A percentile compares a stretch with the other conserved stretches of the same genome.
phyloP scores from a whole-genome alignment of 2,329 filamentous ascomycete genomes.

The Aspergillus unguis region DNA sequence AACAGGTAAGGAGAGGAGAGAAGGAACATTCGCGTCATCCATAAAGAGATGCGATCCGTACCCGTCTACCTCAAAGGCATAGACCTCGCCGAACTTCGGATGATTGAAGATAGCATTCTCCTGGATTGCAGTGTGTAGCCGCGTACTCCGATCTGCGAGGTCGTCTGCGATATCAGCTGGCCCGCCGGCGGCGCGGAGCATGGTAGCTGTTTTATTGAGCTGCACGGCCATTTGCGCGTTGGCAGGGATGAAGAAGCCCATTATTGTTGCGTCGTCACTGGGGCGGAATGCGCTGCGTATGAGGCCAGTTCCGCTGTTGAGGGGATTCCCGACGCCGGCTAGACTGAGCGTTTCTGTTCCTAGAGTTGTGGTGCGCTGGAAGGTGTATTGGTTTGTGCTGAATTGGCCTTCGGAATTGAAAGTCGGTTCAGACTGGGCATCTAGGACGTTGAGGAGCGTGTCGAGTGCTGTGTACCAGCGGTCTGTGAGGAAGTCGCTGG shows the following conservation, averaged over 20 bases:
- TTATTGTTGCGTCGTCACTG: slow-evolving; percentile 89
- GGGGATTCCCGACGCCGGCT: slow-evolving; percentile 80
- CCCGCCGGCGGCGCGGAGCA: slow-evolving; percentile 60
- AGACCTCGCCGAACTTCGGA: slow-evolving; percentile 55
- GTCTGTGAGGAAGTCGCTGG: slow-evolving; percentile 70
- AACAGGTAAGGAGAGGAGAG: slow-evolving; percentile 58
- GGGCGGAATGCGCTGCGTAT: slow-evolving; percentile 90
- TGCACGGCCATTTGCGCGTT: slow-evolving; percentile 97
- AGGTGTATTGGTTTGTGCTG: slow-evolving; percentile 76
- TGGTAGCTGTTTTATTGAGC: slow-evolving; percentile 67
- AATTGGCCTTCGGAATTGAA: slow-evolving; percentile 70
- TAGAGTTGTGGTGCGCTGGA: slow-evolving; percentile 72
- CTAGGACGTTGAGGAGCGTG: slow-evolving; percentile 68
- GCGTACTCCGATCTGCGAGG: slow-evolving; percentile 57
- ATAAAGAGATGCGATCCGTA: slow-evolving; percentile 61
- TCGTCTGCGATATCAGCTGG: slow-evolving; percentile 51
- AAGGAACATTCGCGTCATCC: slow-evolving; percentile 66
- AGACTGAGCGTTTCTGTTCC: slow-evolving; percentile 90
- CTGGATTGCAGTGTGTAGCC: slow-evolving; percentile 73
- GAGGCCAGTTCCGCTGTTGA: slow-evolving; percentile 78
- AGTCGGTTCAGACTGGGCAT: slow-evolving; percentile 75
- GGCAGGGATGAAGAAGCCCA: slow-evolving; percentile 91
- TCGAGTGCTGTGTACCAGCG: slow-evolving; percentile 78
- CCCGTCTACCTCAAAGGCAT: slow-evolving; percentile 64
- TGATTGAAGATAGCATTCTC: slow-evolving; percentile 69